Percentiles rank a stretch among this genome's conserved stretches.
These are phyloP conservation scores for Starmerella stellata DNA, from an alignment of 805 yeast species.

Conservation along the genomic window DNA sequence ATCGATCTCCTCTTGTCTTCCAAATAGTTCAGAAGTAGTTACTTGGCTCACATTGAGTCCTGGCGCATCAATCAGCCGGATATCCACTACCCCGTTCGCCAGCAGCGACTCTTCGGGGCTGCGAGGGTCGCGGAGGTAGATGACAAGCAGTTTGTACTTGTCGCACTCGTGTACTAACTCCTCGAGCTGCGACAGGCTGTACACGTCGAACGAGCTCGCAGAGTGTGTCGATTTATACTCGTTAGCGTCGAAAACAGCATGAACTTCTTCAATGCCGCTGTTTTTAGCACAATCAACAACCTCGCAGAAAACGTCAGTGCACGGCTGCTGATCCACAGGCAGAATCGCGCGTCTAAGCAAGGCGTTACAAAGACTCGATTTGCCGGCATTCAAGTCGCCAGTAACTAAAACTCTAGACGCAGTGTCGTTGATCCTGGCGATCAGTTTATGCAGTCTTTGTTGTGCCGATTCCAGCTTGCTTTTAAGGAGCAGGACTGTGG, in stretches of 20 bases:
- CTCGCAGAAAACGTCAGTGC: conserved; percentile 91
- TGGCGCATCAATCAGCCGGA: conserved; percentile 88
- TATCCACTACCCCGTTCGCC: conserved; percentile 80
- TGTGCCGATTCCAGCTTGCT: conserved; percentile 47
- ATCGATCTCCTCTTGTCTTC: conserved; percentile 94
- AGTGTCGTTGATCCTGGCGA: conserved; percentile 75
- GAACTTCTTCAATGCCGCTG: conserved; percentile 68
- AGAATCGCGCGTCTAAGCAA: conserved; percentile 54
- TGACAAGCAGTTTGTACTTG: conserved; percentile 50
- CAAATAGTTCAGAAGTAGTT: conserved; percentile 85
- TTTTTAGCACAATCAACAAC: conserved; percentile 71
- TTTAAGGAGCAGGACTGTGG: conserved; percentile 53
- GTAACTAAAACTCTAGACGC: conserved; percentile 88
- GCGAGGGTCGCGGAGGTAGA: conserved; percentile 64
- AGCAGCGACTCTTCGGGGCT: conserved; percentile 50
- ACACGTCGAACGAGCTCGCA: conserved; percentile 35
- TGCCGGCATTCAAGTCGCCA: conserved; percentile 93
- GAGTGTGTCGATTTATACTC: not conserved
- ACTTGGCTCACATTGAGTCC: conserved; percentile 85
- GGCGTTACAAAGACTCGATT: conserved; percentile 88
- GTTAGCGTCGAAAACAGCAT: conserved; percentile 40
- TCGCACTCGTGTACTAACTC: conserved; percentile 60
- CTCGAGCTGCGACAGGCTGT: conserved; percentile 38
- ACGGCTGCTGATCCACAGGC: conserved; percentile 96
- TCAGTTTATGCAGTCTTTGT: conserved; percentile 50